Conservation (phyloP, 306 rosid species). For the Pterocarpus macrocarpus region DNA sequence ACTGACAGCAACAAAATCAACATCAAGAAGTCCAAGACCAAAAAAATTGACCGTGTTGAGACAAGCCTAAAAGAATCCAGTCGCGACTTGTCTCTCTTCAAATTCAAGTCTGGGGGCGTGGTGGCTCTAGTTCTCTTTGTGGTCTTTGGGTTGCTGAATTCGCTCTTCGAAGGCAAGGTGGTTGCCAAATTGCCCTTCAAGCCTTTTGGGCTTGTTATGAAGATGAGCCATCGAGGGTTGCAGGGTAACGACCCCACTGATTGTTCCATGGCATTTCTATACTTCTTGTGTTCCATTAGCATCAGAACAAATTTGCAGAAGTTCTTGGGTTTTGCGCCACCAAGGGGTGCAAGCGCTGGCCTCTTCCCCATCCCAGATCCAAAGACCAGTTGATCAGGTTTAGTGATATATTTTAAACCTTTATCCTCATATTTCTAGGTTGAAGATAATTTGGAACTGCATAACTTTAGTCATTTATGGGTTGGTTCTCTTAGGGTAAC, state of each 20-base stretch:
- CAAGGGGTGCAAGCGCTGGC: constrained; percentile 86
- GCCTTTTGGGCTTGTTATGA: constrained; percentile 87
- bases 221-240: constrained; percentile 97
- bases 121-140: constrained; percentile 98
- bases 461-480: constrained; percentile 38
- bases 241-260: constrained; percentile 90
- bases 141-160: constrained; percentile 90
- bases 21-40: constrained; percentile 85
- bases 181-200: constrained; percentile 88
- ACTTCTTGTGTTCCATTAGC: constrained; percentile 95
- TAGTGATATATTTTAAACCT: constrained; percentile 18
- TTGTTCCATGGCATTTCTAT: constrained; percentile 96
- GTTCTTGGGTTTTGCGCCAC: constrained; percentile 94
- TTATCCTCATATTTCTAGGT: constrained; percentile 30
- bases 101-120: constrained; percentile 97
- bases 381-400: constrained; percentile 75
- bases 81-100: constrained; percentile 93
- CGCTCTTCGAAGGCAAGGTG: constrained; percentile 89
- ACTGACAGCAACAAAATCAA: constrained; percentile 71
- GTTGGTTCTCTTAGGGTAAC: constrained; percentile 42
- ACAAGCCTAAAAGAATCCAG: constrained; percentile 95
- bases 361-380: constrained; percentile 98
- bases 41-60: constrained; percentile 98
- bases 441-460: constrained; percentile 48
- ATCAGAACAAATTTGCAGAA: constrained; percentile 95